phyloP scores from a whole-genome alignment of 2,329 filamentous ascomycete species.

The Periconia sp. region DNA sequence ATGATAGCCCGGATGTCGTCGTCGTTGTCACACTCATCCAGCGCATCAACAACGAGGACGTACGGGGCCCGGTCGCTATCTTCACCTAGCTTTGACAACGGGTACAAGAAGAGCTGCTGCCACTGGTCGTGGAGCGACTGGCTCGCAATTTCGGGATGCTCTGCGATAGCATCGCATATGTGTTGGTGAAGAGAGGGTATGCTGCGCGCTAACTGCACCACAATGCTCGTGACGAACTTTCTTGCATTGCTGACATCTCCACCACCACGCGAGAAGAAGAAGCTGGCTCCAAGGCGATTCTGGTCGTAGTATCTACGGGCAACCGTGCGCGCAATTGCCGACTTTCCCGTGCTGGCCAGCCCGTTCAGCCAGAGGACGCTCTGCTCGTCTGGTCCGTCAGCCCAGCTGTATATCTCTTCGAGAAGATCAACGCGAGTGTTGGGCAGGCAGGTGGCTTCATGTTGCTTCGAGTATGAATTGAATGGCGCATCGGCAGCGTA shows the following conservation, averaged over 20 bases:
- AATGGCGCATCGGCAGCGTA: not conserved
- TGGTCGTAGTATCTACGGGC: constrained; percentile 1
- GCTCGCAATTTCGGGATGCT: constrained; percentile 4
- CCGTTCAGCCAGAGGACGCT: constrained; percentile 30
- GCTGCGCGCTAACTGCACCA: constrained; percentile 9
- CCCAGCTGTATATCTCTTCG: constrained; percentile 18
- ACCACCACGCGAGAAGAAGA: not conserved
- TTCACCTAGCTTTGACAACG: constrained; percentile 1
- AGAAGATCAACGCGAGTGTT: constrained; percentile 14
- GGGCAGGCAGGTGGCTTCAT: not conserved
- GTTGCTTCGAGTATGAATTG: not conserved
- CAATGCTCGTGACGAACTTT: constrained; percentile 19
- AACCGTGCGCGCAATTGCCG: constrained; percentile 28
- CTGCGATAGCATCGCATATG: constrained; percentile 14
- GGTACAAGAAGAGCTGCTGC: constrained; percentile 9
- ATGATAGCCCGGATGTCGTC: constrained; percentile 14
- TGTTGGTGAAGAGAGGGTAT: constrained; percentile 7
- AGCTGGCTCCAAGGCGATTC: not conserved
- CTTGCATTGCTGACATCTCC: not conserved
- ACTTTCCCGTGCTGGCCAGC: constrained; percentile 32
- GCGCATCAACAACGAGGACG: constrained; percentile 25
- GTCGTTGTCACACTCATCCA: constrained; percentile 32
- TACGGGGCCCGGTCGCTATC: not conserved
- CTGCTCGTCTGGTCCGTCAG: constrained; percentile 2
- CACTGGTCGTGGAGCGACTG: constrained; percentile 13